Evolutionary conservation across 768 basidiomycete genomes (phyloP).

Genomic region (Calvatia gigantea): DNA sequence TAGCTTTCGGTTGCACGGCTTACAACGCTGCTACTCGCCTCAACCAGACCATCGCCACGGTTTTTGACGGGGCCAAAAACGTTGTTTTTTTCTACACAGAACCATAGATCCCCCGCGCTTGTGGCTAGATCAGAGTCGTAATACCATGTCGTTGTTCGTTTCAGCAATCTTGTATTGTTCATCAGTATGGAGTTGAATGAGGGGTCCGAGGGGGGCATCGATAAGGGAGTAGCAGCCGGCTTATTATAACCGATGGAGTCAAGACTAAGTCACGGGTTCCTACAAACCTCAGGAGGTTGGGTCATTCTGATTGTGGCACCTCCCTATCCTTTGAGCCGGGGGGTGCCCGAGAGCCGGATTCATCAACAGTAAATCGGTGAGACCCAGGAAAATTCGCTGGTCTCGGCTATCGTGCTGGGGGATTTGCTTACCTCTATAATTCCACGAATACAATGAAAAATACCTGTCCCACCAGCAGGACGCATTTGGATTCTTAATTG

Average conservation of each 20-base stretch:
- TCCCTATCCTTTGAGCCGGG: neutral
- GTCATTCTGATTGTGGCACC: neutral
- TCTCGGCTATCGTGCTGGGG: neutral
- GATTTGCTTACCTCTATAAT: too few species aligned
- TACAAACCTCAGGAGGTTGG: neutral
- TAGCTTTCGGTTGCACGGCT: neutral
- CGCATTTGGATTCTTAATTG: too few species aligned
- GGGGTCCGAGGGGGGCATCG: neutral
- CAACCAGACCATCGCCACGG: neutral
- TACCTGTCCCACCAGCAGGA: too few species aligned
- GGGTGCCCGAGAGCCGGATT: too few species aligned
- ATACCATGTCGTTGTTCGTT: neutral
- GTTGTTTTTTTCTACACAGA: neutral
- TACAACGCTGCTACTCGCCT: neutral
- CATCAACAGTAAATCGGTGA: neutral
- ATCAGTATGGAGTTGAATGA: neutral
- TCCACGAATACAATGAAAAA: neutral
- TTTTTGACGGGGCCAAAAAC: neutral
- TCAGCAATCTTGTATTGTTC: neutral
- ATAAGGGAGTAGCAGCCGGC: neutral
- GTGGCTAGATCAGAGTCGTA: neutral
- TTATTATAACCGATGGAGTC: slow-evolving; percentile 2
- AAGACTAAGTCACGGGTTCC: neutral
- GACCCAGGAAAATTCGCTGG: neutral
- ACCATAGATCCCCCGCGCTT: slow-evolving; percentile 2